Percentiles rank a stretch among this genome's conserved stretches.
Conservation (phyloP, 495 filamentous ascomycete species). For the Durotheca rogersii region DNA sequence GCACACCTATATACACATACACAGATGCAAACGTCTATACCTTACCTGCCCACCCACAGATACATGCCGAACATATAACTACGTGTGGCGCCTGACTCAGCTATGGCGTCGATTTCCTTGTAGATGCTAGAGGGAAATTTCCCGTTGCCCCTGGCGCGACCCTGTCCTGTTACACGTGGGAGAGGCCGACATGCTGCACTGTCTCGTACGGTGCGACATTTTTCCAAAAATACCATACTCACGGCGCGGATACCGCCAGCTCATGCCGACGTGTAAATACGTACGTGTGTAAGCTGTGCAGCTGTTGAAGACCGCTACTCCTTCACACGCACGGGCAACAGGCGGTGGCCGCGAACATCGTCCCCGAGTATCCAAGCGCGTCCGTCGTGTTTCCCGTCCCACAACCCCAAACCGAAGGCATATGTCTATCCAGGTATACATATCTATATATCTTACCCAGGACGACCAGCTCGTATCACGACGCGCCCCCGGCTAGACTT, state of each 20-base stretch:
- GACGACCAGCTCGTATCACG: background rate
- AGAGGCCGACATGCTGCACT: constrained; percentile 12
- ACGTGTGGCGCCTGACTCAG: too few relatives aligned
- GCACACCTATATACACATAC: background rate
- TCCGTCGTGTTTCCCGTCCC: background rate
- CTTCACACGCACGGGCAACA: constrained; percentile 12
- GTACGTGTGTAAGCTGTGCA: constrained; percentile 3
- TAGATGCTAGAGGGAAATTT: constrained; percentile 8
- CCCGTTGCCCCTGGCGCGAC: constrained; percentile 1
- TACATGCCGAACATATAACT: too few relatives aligned
- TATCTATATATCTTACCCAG: constrained; percentile 1
- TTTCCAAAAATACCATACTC: constrained; percentile 26
- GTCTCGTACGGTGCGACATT: constrained; percentile 17
- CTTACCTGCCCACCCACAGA: too few relatives aligned
- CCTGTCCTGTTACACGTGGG: constrained; percentile 18
- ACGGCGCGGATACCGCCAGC: constrained; percentile 29
- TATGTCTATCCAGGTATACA: too few relatives aligned
- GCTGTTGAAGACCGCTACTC: constrained; percentile 13
- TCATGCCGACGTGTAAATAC: constrained; percentile 17
- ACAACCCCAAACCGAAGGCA: background rate
- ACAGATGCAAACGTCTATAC: too few relatives aligned
- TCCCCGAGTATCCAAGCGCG: background rate
- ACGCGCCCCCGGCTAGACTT: constrained; percentile 2
- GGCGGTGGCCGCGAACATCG: constrained; percentile 8
- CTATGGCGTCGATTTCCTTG: constrained; percentile 1